Conservation (phyloP, 331 rosid species). For the Spiraea crenata region DNA sequence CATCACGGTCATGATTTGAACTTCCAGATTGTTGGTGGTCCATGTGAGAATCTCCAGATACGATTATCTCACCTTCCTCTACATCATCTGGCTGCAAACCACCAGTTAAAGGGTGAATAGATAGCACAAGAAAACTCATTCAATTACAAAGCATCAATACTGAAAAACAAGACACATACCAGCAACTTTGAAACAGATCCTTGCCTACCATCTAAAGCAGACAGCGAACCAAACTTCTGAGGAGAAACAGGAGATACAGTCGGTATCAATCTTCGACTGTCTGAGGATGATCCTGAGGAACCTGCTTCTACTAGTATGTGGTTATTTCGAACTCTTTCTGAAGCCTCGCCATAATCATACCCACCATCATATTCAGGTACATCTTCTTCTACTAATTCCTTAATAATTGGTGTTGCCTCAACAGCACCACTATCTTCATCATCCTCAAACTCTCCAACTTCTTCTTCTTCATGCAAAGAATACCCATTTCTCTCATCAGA, state of each 20-base stretch:
- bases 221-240: constrained; percentile 94
- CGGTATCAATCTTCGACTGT: constrained; percentile 60
- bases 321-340: constrained; percentile 55
- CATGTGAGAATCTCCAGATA: constrained; percentile 93
- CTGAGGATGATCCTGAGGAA: constrained; percentile 89
- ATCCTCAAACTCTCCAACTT: constrained; percentile 83
- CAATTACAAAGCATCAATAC: constrained; percentile 24
- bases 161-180: constrained; percentile 48
- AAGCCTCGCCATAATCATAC: constrained; percentile 64
- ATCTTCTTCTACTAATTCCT: constrained; percentile 71
- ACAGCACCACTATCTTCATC: constrained; percentile 81
- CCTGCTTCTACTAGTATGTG: constrained; percentile 73
- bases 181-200: constrained; percentile 71
- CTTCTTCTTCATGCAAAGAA: constrained; percentile 85
- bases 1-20: constrained; percentile 96
- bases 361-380: constrained; percentile 52
- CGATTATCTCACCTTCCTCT: constrained; percentile 97
- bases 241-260: constrained; percentile 70
- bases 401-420: constrained; percentile 54
- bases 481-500: constrained; percentile 86
- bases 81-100: constrained; percentile 80
- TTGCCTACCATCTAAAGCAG: constrained; percentile 88
- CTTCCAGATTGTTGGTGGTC: constrained; percentile 97
- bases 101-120: constrained; percentile 25
- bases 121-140: constrained; percentile 23